Conservation (phyloP, 768 basidiomycete species). For the Saitozyma sp. region DNA sequence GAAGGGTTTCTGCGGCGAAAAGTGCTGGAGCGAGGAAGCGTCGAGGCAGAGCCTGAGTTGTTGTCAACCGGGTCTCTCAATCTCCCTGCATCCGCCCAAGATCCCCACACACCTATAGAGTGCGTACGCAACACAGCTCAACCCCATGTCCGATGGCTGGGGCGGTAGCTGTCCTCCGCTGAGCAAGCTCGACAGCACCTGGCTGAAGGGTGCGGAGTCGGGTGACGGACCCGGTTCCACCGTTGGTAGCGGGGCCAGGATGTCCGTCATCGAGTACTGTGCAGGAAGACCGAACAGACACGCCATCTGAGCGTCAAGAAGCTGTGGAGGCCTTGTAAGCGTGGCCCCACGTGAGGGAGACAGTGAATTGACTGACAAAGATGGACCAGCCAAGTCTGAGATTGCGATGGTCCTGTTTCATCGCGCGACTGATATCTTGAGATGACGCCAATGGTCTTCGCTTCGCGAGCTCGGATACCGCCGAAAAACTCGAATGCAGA, state of each 20-base stretch:
- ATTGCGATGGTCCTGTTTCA: constrained; percentile 17
- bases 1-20: too few species aligned
- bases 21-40: too few species aligned
- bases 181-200: too few species aligned
- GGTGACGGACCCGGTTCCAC: too few species aligned
- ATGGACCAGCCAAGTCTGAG: constrained; percentile 19
- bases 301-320: constrained; percentile 19
- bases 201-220: too few species aligned
- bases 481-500: constrained; percentile 3
- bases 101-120: constrained; percentile 10
- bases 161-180: too few species aligned
- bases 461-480: neutral
- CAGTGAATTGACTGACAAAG: constrained; percentile 9
- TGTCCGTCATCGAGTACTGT: constrained; percentile 9
- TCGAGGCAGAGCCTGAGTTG: too few species aligned
- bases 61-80: too few species aligned
- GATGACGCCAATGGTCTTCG: neutral
- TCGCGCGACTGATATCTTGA: constrained; percentile 1
- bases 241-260: neutral
- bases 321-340: constrained; percentile 6
- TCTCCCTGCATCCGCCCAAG: too few species aligned
- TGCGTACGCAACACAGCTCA: constrained; percentile 13
- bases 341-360: neutral
- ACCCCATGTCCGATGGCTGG: constrained; percentile 7
- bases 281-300: constrained; percentile 16